These are phyloP conservation scores for Coix lacrymajobi DNA, from an alignment of 176 grass and related monocot genomes.

Conservation along the genomic window DNA sequence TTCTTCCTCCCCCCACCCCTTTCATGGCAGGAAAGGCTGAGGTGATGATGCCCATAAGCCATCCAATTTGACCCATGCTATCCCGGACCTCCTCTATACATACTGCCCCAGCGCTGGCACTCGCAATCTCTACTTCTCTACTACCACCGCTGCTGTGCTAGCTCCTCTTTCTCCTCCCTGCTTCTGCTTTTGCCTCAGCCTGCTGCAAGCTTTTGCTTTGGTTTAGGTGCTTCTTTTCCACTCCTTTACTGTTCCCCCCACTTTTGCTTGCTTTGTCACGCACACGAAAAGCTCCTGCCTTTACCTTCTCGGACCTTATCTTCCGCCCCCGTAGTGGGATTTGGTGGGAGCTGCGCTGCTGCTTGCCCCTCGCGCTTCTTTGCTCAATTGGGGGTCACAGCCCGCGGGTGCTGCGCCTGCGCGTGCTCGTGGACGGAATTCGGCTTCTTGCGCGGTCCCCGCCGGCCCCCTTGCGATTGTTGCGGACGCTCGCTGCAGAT, in stretches of 20 bases:
- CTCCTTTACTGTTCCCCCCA: constrained; percentile 28
- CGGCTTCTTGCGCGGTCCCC: background rate
- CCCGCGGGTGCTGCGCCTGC: background rate
- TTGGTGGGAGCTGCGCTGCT: constrained; percentile 36
- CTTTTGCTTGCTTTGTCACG: constrained; percentile 57
- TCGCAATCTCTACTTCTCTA: constrained; percentile 18
- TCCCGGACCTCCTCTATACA: constrained; percentile 36
- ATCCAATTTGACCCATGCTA: constrained; percentile 54
- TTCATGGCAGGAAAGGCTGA: constrained; percentile 79
- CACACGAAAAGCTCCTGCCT: constrained; percentile 66
- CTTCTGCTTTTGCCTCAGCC: constrained; percentile 32
- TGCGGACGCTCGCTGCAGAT: constrained; percentile 33
- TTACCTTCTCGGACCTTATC: constrained; percentile 43
- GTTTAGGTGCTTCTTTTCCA: constrained; percentile 41
- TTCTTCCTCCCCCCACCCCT: constrained; percentile 21
- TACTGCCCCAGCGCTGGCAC: constrained; percentile 6
- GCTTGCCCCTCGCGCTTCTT: constrained; percentile 36
- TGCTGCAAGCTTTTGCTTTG: constrained; percentile 46
- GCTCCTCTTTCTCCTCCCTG: background rate
- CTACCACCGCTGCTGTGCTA: background rate
- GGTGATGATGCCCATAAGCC: constrained; percentile 53
- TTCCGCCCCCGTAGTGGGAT: constrained; percentile 46
- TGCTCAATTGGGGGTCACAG: constrained; percentile 28
- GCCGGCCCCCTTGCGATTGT: constrained; percentile 31
- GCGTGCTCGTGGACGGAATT: constrained; percentile 9